Evolutionary conservation across 129 eudicot genomes (phyloP).

Genomic region (Chrysanthemum lavandulifolium): DNA sequence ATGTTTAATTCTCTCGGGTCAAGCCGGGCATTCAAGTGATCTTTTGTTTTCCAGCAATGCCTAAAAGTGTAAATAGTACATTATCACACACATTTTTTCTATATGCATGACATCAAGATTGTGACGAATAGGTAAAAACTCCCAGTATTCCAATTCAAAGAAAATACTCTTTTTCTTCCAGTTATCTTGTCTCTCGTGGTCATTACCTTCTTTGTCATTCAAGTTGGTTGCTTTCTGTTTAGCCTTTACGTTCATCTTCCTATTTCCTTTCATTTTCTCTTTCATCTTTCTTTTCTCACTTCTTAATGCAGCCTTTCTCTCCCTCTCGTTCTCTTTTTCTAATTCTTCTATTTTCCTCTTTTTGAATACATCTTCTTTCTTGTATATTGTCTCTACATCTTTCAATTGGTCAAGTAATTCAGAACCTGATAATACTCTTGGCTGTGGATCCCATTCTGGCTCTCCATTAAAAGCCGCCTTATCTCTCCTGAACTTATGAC

Average conservation of each 20-base stretch:
- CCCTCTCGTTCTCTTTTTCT: constrained; percentile 4
- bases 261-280: background rate
- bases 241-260: background rate
- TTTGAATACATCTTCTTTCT: constrained; percentile 2
- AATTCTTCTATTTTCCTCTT: constrained; percentile 7
- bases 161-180: constrained; percentile 19
- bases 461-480: constrained; percentile 13
- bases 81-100: constrained; percentile 22
- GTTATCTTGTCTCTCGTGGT: background rate
- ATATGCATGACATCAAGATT: constrained; percentile 24
- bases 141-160: constrained; percentile 22
- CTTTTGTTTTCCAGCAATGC: too few relatives aligned
- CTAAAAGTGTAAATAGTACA: background rate
- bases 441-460: background rate
- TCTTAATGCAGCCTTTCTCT: background rate
- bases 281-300: background rate
- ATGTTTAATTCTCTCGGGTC: constrained; percentile 1
- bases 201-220: background rate
- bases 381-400: constrained; percentile 12
- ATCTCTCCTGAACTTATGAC: constrained; percentile 8
- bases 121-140: constrained; percentile 15
- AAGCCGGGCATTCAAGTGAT: too few relatives aligned
- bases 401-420: constrained; percentile 13
- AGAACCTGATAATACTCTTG: background rate
- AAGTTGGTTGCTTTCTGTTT: background rate